Evolutionary conservation across 2,329 filamentous ascomycete species (phyloP).

Genomic region (Aspergillus tubingensis): DNA sequence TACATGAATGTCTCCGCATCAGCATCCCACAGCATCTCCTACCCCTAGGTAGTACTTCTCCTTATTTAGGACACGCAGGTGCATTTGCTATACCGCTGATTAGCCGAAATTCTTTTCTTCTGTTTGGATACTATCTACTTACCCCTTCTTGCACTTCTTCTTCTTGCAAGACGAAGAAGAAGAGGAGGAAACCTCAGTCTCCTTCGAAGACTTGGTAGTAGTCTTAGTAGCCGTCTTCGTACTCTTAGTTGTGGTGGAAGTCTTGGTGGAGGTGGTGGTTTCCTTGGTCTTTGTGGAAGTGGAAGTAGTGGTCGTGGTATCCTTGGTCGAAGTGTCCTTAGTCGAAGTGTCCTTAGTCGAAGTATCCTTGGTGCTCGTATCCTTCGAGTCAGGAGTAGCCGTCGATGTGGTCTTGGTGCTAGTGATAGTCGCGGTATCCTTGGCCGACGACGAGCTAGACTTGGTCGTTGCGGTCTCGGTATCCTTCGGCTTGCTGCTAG

Average conservation of each 20-base stretch:
- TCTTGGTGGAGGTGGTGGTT: background rate
- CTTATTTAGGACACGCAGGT: background rate
- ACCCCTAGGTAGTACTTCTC: no score
- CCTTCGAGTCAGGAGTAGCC: background rate
- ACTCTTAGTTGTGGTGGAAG: background rate
- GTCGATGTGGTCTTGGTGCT: background rate
- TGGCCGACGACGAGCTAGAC: background rate
- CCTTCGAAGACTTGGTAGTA: background rate
- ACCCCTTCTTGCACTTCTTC: conserved; percentile 4
- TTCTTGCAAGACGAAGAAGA: background rate
- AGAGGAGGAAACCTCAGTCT: background rate
- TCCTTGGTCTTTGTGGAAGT: background rate
- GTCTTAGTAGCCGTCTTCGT: background rate
- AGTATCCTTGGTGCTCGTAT: background rate
- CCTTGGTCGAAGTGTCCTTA: background rate
- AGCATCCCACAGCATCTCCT: no score
- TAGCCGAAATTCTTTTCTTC: background rate
- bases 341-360: background rate
- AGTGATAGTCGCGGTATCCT: background rate
- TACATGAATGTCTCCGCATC: no score
- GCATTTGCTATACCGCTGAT: background rate
- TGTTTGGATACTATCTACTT: background rate
- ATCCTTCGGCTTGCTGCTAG: background rate
- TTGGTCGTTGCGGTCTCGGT: background rate
- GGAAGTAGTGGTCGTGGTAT: background rate